Percentiles rank a stretch among this genome's conserved stretches.
These are phyloP conservation scores for Tricharina praecox DNA, from an alignment of 495 filamentous ascomycete genomes.

Conservation along the genomic window DNA sequence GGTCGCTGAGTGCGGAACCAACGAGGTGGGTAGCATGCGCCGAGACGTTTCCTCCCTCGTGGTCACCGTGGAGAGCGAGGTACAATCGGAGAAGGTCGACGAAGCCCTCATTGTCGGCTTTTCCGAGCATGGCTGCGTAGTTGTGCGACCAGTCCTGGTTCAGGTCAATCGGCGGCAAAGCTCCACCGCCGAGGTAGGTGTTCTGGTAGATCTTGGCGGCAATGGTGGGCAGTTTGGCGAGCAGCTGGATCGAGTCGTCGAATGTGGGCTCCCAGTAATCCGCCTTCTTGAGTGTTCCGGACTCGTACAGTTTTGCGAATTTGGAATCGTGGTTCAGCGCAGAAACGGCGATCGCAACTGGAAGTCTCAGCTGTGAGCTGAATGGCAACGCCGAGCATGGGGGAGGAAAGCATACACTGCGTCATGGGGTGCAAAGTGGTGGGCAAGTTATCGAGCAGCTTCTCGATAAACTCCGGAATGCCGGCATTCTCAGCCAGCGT, in stretches of 20 bases:
- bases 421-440: constrained; percentile 90
- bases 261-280: constrained; percentile 99
- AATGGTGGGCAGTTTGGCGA: constrained; percentile 92
- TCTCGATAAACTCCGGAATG: constrained; percentile 68
- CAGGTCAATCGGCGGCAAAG: constrained; percentile 58
- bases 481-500: constrained; percentile 73
- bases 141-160: constrained; percentile 96
- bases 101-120: constrained; percentile 77
- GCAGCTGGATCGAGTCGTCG: constrained; percentile 81
- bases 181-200: constrained; percentile 57
- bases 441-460: constrained; percentile 83
- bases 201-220: constrained; percentile 96
- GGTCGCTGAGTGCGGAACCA: constrained; percentile 89
- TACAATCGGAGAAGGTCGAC: constrained; percentile 87
- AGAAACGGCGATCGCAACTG: constrained; percentile 71
- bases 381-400: neutral
- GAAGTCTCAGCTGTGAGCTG: neutral
- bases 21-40: constrained; percentile 98
- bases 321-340: constrained; percentile 80
- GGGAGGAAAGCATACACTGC: constrained; percentile 34
- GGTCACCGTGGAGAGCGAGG: constrained; percentile 90
- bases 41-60: constrained; percentile 96
- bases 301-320: constrained; percentile 84
- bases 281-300: constrained; percentile 64
- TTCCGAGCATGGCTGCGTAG: constrained; percentile 91